These are phyloP conservation scores for Haplosporangium sp. DNA, from an alignment of 371 early-diverging fungal genomes.

Conservation along the genomic window DNA sequence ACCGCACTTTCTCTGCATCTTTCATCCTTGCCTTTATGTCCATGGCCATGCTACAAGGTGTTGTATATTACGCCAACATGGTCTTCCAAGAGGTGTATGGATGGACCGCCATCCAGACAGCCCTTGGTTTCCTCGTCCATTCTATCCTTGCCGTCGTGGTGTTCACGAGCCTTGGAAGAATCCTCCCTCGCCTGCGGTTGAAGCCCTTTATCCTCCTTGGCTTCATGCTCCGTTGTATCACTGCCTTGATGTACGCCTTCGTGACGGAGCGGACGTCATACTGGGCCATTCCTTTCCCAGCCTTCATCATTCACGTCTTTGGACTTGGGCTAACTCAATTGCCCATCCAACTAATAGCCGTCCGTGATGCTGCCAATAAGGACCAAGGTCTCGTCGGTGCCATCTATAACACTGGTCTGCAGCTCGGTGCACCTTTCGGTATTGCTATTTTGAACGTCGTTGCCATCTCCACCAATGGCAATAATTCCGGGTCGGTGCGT, in stretches of 20 bases:
- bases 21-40: slow-evolving; percentile 26
- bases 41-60: slow-evolving; percentile 32
- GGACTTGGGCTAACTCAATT: slow-evolving; percentile 42
- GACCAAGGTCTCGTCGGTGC: slow-evolving; percentile 46
- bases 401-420: slow-evolving; percentile 43
- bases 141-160: slow-evolving; percentile 35
- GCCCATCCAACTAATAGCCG: slow-evolving; percentile 38
- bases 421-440: slow-evolving; percentile 50
- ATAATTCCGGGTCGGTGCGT: slow-evolving; percentile 9
- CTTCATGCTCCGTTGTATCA: slow-evolving; percentile 22
- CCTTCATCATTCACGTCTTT: slow-evolving; percentile 45
- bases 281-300: slow-evolving; percentile 44
- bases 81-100: slow-evolving; percentile 39
- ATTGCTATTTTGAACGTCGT: slow-evolving; percentile 43
- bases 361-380: slow-evolving; percentile 39
- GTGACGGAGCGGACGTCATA: slow-evolving; percentile 52
- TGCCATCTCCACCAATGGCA: slow-evolving; percentile 30
- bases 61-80: slow-evolving; percentile 37
- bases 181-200: slow-evolving; percentile 23
- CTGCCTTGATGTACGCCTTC: slow-evolving; percentile 45
- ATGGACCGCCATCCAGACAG: slow-evolving; percentile 37
- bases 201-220: slow-evolving; percentile 38
- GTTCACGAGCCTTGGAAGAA: slow-evolving; percentile 27
- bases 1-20: slow-evolving; percentile 18
- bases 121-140: slow-evolving; percentile 39